phyloP scores from a whole-genome alignment of 305 asterid species.

The Fraxinus dipetala region DNA sequence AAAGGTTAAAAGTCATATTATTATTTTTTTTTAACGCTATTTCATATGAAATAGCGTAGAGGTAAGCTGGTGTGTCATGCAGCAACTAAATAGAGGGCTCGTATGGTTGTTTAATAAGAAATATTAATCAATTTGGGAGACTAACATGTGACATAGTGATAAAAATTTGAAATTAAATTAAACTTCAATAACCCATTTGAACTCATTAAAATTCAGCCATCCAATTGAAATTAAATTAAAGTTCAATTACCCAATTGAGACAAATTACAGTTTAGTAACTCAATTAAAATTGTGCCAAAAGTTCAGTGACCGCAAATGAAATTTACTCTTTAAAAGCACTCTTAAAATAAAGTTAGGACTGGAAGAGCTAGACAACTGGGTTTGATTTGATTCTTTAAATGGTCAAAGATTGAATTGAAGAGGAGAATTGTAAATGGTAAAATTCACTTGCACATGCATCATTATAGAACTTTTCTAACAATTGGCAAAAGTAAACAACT shows the following conservation, averaged over 20 bases:
- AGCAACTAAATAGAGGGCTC: neutral
- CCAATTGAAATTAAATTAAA: no score
- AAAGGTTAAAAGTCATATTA: neutral
- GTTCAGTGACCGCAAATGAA: neutral
- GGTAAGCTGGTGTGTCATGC: neutral
- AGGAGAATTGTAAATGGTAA: neutral
- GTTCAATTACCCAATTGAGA: neutral
- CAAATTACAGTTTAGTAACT: neutral
- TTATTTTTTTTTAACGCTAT: neutral
- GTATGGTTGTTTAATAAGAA: neutral
- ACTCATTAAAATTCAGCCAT: neutral
- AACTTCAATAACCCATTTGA: no score
- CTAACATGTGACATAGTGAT: neutral
- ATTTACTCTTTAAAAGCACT: conserved; percentile 17
- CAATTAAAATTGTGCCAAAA: neutral
- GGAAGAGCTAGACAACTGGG: conserved; percentile 3
- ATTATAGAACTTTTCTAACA: neutral
- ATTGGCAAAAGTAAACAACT: neutral
- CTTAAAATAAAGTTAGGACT: neutral
- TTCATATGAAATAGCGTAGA: neutral
- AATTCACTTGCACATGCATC: neutral
- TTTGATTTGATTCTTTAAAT: conserved; percentile 5
- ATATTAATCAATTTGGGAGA: neutral
- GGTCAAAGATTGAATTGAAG: neutral
- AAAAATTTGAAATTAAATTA: neutral